phyloP scores from a whole-genome alignment of 2,329 filamentous ascomycete genomes.

The Arthrinium phaeospermum region DNA sequence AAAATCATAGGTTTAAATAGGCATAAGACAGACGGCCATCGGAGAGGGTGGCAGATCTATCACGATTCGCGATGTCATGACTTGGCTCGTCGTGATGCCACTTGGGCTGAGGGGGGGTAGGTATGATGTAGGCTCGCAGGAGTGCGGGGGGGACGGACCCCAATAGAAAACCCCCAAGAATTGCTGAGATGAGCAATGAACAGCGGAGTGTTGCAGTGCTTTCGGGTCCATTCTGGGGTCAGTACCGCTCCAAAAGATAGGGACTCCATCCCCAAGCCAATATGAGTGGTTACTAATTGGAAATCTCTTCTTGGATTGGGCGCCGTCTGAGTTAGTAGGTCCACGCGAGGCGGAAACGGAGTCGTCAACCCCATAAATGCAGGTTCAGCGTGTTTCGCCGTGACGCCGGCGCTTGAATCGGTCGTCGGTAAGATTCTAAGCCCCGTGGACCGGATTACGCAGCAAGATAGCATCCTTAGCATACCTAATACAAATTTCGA shows the following conservation, averaged over 20 bases:
- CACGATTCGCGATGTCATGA: slow-evolving; percentile 7
- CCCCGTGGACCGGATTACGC: not conserved
- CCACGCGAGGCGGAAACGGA: not conserved
- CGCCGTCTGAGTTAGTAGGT: not conserved
- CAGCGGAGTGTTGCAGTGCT: not conserved
- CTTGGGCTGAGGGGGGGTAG: not conserved
- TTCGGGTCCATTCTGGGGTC: slow-evolving; percentile 4
- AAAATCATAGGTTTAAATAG: not conserved
- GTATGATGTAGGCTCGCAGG: slow-evolving; percentile 6
- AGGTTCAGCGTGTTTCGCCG: not conserved
- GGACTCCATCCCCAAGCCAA: not conserved
- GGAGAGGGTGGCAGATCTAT: not conserved
- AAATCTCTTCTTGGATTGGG: not conserved
- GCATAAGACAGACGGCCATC: not conserved
- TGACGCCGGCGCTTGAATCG: not conserved
- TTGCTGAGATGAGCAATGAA: not conserved
- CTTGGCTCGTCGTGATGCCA: slow-evolving; percentile 2
- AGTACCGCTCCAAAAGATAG: not conserved
- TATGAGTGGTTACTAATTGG: not conserved
- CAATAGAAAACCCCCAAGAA: not conserved
- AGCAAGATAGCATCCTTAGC: not conserved
- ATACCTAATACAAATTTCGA: not conserved
- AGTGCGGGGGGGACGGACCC: not conserved
- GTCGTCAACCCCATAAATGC: not conserved
- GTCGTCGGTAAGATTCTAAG: not conserved